Evolutionary conservation across 768 basidiomycete genomes (phyloP).

Genomic region (Tricholoma matsutake): DNA sequence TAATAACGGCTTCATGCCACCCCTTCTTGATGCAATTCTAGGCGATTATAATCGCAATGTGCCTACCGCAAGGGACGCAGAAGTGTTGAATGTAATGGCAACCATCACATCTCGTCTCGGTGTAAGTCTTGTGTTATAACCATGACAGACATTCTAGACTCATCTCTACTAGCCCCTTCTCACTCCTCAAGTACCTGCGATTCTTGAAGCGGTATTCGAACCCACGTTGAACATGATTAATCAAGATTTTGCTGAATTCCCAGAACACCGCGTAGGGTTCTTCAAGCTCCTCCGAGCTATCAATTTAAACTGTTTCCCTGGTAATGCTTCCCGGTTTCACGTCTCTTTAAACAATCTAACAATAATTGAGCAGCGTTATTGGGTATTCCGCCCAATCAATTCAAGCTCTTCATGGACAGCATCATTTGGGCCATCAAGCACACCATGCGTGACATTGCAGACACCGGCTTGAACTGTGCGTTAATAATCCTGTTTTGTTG

Average conservation of each 20-base stretch:
- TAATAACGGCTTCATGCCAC: slow-evolving; percentile 90
- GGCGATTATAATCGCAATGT: slow-evolving; percentile 96
- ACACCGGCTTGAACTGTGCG: slow-evolving; percentile 79
- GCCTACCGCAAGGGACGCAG: slow-evolving; percentile 90
- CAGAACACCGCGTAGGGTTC: slow-evolving; percentile 96
- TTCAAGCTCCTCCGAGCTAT: slow-evolving; percentile 93
- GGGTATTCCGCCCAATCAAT: slow-evolving; percentile 84
- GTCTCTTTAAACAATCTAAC: slow-evolving; percentile 4
- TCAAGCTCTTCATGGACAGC: slow-evolving; percentile 98
- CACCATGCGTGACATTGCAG: slow-evolving; percentile 97
- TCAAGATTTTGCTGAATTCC: slow-evolving; percentile 98
- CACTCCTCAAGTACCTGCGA: slow-evolving; percentile 91
- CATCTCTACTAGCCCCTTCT: slow-evolving; percentile 58
- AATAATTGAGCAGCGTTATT: slow-evolving; percentile 58
- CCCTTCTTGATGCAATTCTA: slow-evolving; percentile 93
- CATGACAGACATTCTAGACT: slow-evolving; percentile 11
- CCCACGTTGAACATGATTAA: slow-evolving; percentile 98
- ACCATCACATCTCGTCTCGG: slow-evolving; percentile 88
- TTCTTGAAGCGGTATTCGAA: slow-evolving; percentile 96
- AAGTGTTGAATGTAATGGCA: slow-evolving; percentile 96
- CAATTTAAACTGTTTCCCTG: slow-evolving; percentile 93
- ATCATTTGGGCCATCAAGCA: slow-evolving; percentile 99
- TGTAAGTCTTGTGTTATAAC: slow-evolving; percentile 45
- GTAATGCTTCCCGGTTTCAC: slow-evolving; percentile 37
- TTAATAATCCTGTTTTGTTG: slow-evolving; percentile 10